Conservation (phyloP, 208 protist species). For the Sergeia podlipaevii region DNA sequence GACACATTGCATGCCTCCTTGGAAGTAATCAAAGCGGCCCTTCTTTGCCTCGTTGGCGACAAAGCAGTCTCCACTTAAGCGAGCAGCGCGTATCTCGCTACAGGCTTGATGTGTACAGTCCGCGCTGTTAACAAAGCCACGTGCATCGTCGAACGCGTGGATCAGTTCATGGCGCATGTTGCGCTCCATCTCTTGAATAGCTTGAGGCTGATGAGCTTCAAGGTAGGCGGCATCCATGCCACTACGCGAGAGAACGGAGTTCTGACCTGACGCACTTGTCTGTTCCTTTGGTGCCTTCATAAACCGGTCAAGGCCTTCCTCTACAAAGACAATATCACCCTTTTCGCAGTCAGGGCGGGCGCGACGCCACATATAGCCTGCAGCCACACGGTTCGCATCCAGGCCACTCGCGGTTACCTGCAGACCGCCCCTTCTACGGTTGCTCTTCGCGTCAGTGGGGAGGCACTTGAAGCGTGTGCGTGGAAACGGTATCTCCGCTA, state of each 20-base stretch:
- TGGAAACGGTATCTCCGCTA: slow-evolving; percentile 41
- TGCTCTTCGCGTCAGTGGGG: background rate
- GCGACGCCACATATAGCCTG: slow-evolving; percentile 80
- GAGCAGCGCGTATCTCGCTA: slow-evolving; percentile 93
- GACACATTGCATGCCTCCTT: slow-evolving; percentile 82
- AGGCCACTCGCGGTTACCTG: slow-evolving; percentile 9
- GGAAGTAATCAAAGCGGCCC: slow-evolving; percentile 64
- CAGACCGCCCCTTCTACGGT: background rate
- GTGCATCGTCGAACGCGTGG: slow-evolving; percentile 93
- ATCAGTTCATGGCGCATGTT: slow-evolving; percentile 93
- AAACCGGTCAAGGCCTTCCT: slow-evolving; percentile 34
- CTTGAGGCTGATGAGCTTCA: slow-evolving; percentile 12
- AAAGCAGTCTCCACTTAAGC: slow-evolving; percentile 92
- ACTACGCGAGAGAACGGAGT: too few species aligned
- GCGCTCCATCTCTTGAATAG: slow-evolving; percentile 55
- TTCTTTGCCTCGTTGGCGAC: slow-evolving; percentile 55
- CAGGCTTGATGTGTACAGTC: slow-evolving; percentile 93
- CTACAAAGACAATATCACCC: slow-evolving; percentile 74
- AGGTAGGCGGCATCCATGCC: slow-evolving; percentile 16
- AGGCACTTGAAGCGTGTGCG: slow-evolving; percentile 83
- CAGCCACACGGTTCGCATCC: slow-evolving; percentile 21
- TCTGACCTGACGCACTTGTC: too few species aligned
- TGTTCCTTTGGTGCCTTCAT: too few species aligned
- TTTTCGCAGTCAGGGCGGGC: slow-evolving; percentile 46
- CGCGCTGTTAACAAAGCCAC: slow-evolving; percentile 78